These are phyloP conservation scores for Lycium barbarum DNA, from an alignment of 257 asterid species.

Conservation along the genomic window DNA sequence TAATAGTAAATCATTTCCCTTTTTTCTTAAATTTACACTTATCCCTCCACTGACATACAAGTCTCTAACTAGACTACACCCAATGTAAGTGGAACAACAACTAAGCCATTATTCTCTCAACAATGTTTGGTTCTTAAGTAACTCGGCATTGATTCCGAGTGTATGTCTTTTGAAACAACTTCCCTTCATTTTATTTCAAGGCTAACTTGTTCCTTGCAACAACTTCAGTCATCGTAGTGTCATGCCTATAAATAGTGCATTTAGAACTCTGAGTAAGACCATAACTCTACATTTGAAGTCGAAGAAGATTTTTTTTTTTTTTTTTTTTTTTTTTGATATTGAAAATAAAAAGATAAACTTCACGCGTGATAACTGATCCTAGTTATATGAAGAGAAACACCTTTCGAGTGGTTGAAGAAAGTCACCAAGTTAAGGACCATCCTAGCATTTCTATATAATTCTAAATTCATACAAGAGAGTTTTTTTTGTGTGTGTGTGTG, in stretches of 20 bases:
- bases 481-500: too few relatives aligned
- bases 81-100: neutral
- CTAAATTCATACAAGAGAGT: neutral
- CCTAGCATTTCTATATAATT: neutral
- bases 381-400: neutral
- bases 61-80: neutral
- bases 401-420: neutral
- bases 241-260: neutral
- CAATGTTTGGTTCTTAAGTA: neutral
- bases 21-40: conserved; percentile 2
- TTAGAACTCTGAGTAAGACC: neutral
- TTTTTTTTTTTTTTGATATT: too few relatives aligned
- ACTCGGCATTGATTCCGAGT: neutral
- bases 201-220: neutral
- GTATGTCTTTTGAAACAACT: neutral
- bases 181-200: neutral
- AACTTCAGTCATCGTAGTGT: neutral
- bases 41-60: neutral
- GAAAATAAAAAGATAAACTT: neutral
- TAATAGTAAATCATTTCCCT: neutral
- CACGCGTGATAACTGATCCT: neutral
- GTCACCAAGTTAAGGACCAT: neutral
- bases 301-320: neutral
- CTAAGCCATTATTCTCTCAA: neutral
- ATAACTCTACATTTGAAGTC: neutral